A percentile compares a stretch with the other conserved stretches of the same genome.
Conservation (phyloP, 768 basidiomycete species). For the Basidioascus undulatus region DNA sequence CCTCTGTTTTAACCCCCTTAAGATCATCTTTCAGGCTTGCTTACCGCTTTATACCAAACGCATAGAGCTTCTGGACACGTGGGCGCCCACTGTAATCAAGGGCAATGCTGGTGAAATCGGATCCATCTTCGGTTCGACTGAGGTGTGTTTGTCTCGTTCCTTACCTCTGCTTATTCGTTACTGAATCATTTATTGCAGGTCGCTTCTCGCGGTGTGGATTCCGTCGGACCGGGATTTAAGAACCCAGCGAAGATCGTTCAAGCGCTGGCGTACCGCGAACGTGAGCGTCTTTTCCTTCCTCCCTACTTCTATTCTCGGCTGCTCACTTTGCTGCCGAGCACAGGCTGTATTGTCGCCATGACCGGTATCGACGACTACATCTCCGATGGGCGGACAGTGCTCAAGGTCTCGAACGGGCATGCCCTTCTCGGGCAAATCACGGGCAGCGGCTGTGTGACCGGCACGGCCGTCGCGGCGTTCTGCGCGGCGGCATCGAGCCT, state of each 20-base stretch:
- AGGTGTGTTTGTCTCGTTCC: slow-evolving; percentile 25
- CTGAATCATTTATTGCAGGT: slow-evolving; percentile 24
- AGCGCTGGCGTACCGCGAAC: slow-evolving; percentile 42
- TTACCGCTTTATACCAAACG: slow-evolving; percentile 9
- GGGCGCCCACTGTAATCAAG: slow-evolving; percentile 80
- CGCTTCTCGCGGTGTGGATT: slow-evolving; percentile 60
- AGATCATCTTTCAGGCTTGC: slow-evolving; percentile 6
- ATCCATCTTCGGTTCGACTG: slow-evolving; percentile 43
- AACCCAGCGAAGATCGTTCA: slow-evolving; percentile 48
- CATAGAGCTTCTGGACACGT: slow-evolving; percentile 43
- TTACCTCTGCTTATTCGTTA: background rate
- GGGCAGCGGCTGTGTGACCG: slow-evolving; percentile 62
- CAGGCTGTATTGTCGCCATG: slow-evolving; percentile 57
- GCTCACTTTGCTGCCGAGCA: background rate
- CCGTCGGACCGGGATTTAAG: slow-evolving; percentile 46
- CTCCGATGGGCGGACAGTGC: slow-evolving; percentile 48
- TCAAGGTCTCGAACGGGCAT: slow-evolving; percentile 52
- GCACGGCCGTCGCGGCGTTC: slow-evolving; percentile 52
- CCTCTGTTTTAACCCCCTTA: slow-evolving; percentile 1
- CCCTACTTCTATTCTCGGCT: background rate
- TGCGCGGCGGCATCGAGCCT: slow-evolving; percentile 40
- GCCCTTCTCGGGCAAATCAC: slow-evolving; percentile 53
- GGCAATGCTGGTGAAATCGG: slow-evolving; percentile 81
- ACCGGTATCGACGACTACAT: slow-evolving; percentile 63
- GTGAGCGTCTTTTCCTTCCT: slow-evolving; percentile 24